Conservation (phyloP, 2,329 filamentous ascomycete species). For the Aspergillus jensenii region DNA sequence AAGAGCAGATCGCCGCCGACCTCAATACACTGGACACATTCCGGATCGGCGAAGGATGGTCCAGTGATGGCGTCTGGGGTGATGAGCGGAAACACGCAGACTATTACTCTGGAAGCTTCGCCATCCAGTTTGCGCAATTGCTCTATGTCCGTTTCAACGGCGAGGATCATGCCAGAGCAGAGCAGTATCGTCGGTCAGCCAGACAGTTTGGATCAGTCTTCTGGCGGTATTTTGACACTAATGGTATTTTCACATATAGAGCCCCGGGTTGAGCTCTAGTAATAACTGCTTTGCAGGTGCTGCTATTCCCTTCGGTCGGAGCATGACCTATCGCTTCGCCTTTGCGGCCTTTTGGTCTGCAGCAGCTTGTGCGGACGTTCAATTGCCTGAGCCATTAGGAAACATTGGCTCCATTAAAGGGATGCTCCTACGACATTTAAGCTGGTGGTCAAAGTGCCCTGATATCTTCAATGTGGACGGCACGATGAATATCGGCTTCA, state of each 20-base stretch:
- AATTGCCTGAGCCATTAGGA: conserved; percentile 39
- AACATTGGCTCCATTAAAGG: conserved; percentile 48
- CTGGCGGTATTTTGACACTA: conserved; percentile 51
- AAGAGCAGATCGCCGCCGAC: conserved; percentile 43
- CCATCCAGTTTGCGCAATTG: conserved; percentile 54
- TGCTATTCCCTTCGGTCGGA: conserved; percentile 54
- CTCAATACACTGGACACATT: conserved; percentile 48
- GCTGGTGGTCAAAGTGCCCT: conserved; percentile 49
- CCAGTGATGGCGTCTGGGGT: conserved; percentile 48
- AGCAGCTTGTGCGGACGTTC: conserved; percentile 43
- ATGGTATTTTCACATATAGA: conserved; percentile 33
- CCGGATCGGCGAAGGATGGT: conserved; percentile 49
- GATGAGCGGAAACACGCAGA: conserved; percentile 42
- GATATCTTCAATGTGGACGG: conserved; percentile 52
- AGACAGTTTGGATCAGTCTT: conserved; percentile 43
- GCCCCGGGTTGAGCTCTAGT: background rate
- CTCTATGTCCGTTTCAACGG: conserved; percentile 47
- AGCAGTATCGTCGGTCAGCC: conserved; percentile 41
- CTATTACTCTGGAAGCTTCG: conserved; percentile 57
- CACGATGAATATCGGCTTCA: conserved; percentile 50
- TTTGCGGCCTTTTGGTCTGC: conserved; percentile 52
- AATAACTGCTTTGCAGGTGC: conserved; percentile 36
- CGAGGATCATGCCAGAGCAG: conserved; percentile 42
- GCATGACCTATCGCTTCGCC: conserved; percentile 54
- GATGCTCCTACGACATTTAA: conserved; percentile 50